A percentile compares a stretch with the other conserved stretches of the same genome.
Evolutionary conservation across 768 basidiomycete species (phyloP).

Genomic region (Auricularia sp.): DNA sequence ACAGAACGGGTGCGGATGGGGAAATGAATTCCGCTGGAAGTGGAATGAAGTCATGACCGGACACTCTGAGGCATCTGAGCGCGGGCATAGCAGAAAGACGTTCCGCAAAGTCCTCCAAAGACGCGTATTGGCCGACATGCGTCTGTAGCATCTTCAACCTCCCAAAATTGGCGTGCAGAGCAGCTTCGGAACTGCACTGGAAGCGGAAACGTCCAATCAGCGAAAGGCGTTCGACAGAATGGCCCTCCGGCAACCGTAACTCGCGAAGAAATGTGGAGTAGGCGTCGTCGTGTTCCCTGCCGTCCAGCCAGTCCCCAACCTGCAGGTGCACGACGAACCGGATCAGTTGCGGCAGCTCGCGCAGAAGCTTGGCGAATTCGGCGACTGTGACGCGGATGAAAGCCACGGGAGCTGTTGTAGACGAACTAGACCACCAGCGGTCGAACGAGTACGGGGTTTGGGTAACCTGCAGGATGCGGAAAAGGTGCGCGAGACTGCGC

Average conservation of each 20-base stretch:
- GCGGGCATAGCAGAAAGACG: background rate
- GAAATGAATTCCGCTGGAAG: too few species aligned
- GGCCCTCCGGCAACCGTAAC: background rate
- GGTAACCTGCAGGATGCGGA: background rate
- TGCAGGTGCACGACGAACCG: background rate
- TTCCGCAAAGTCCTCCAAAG: background rate
- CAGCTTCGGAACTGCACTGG: background rate
- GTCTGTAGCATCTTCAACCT: background rate
- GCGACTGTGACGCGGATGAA: background rate
- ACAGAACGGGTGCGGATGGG: too few species aligned
- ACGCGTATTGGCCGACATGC: background rate
- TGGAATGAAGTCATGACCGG: background rate
- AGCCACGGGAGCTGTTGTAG: background rate
- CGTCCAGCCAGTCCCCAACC: background rate
- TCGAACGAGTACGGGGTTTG: background rate
- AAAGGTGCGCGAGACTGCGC: background rate
- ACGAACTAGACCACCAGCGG: background rate
- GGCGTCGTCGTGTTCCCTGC: background rate
- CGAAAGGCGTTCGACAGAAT: background rate
- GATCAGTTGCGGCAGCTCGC: background rate
- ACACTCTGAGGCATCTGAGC: background rate
- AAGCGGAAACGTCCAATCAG: background rate
- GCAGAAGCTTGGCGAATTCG: background rate
- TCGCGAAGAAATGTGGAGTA: background rate
- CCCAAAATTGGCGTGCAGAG: background rate